Percentiles rank a stretch among this genome's conserved stretches.
Evolutionary conservation across 495 filamentous ascomycete genomes (phyloP).

Genomic region (Podospora tetraspora): DNA sequence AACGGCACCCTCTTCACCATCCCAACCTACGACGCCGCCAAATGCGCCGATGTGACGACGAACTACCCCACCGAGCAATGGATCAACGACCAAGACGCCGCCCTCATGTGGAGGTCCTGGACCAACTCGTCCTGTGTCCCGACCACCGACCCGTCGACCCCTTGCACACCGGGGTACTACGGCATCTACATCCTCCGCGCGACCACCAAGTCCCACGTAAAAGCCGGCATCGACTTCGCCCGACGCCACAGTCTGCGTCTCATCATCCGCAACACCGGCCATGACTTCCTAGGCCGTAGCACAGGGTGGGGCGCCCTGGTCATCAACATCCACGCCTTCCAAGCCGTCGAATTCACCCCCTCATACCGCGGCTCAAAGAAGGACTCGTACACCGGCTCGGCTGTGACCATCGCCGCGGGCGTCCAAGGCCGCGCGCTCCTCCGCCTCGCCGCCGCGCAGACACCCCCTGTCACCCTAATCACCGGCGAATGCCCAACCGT

Average conservation of each 20-base stretch:
- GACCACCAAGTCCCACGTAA: slow-evolving; percentile 33
- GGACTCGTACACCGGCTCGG: slow-evolving; percentile 9
- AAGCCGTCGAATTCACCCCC: slow-evolving; percentile 35
- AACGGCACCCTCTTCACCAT: slow-evolving; percentile 17
- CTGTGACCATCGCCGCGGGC: slow-evolving; percentile 50
- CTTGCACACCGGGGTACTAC: slow-evolving; percentile 44
- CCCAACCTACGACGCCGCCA: slow-evolving; percentile 23
- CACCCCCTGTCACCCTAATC: slow-evolving; percentile 28
- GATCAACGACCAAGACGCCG: neutral
- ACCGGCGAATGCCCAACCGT: slow-evolving; percentile 44
- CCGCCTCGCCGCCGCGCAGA: slow-evolving; percentile 24
- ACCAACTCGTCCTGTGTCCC: neutral
- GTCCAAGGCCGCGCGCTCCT: slow-evolving; percentile 45
- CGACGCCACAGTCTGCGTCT: slow-evolving; percentile 48
- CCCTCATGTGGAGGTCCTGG: neutral
- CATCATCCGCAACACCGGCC: slow-evolving; percentile 54
- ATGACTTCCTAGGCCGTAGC: slow-evolving; percentile 47
- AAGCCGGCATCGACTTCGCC: slow-evolving; percentile 41
- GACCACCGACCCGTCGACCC: neutral
- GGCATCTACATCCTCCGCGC: slow-evolving; percentile 38
- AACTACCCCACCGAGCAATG: slow-evolving; percentile 20
- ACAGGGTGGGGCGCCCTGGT: slow-evolving; percentile 48
- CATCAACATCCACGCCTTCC: slow-evolving; percentile 56
- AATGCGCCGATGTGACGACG: slow-evolving; percentile 21
- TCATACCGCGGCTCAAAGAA: slow-evolving; percentile 27